Conservation (phyloP, 352 stramenopile species). For the Globisporangium spiculum region DNA sequence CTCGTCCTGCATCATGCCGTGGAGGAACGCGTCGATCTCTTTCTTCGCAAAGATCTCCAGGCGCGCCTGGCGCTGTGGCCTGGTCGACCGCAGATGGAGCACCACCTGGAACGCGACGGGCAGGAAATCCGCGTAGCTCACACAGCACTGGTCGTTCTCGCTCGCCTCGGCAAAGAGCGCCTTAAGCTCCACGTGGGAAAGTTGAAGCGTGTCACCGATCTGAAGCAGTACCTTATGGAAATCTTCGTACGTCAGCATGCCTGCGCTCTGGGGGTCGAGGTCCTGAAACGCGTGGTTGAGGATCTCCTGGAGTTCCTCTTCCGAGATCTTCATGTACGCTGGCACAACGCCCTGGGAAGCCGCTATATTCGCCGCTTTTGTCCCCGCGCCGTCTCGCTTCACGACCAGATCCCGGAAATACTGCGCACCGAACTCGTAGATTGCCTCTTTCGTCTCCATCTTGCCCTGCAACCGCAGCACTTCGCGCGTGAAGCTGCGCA, state of each 20-base stretch:
- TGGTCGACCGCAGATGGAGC: constrained; percentile 41
- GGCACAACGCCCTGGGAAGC: constrained; percentile 8
- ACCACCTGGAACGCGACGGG: constrained; percentile 46
- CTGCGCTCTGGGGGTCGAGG: constrained; percentile 32
- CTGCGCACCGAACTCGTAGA: constrained; percentile 69
- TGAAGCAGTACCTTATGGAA: constrained; percentile 48
- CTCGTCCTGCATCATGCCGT: constrained; percentile 81
- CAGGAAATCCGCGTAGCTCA: constrained; percentile 54
- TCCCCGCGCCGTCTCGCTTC: constrained; percentile 33
- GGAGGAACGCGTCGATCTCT: constrained; percentile 52
- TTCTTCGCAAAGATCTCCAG: constrained; percentile 42
- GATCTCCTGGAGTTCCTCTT: constrained; percentile 56
- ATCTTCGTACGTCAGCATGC: constrained; percentile 37
- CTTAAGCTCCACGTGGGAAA: constrained; percentile 54
- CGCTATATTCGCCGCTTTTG: background rate
- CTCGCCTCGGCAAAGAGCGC: constrained; percentile 62
- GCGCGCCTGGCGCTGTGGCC: constrained; percentile 42
- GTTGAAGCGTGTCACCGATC: constrained; percentile 48
- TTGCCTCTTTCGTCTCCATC: constrained; percentile 73
- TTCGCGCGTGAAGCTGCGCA: constrained; percentile 78
- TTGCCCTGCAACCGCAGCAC: constrained; percentile 82
- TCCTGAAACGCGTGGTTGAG: constrained; percentile 46
- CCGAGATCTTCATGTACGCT: constrained; percentile 56
- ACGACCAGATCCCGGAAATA: constrained; percentile 66
- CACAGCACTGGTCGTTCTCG: constrained; percentile 52